Percentiles rank a stretch among this genome's conserved stretches.
Conservation (phyloP, 2,329 filamentous ascomycete species). For the Didymellaceae sp. region DNA sequence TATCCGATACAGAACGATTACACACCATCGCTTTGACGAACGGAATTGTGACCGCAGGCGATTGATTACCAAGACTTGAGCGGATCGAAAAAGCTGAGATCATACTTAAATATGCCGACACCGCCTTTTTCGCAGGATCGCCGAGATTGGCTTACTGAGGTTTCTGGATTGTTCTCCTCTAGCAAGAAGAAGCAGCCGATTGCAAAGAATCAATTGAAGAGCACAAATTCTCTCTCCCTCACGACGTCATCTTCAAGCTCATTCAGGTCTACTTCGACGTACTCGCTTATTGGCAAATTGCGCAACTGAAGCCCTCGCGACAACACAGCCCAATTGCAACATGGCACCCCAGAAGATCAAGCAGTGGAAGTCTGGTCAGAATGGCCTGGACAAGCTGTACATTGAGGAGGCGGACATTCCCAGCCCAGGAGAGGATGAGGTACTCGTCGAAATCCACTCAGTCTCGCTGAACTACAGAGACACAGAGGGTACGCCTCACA, state of each 20-base stretch:
- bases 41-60: not conserved
- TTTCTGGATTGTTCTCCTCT: conserved; percentile 35
- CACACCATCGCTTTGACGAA: not conserved
- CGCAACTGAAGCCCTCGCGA: conserved; percentile 16
- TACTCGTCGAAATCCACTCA: conserved; percentile 59
- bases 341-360: conserved; percentile 42
- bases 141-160: conserved; percentile 45
- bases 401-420: conserved; percentile 45
- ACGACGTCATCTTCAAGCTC: conserved; percentile 12
- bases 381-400: conserved; percentile 52
- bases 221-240: conserved; percentile 15
- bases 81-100: conserved; percentile 1
- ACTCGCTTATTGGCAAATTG: conserved; percentile 12
- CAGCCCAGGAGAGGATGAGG: conserved; percentile 49
- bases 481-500: conserved; percentile 48
- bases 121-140: conserved; percentile 46
- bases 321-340: conserved; percentile 12
- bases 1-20: conserved; percentile 5
- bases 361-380: conserved; percentile 53
- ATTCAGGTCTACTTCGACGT: conserved; percentile 15
- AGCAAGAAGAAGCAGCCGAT: conserved; percentile 29
- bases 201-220: conserved; percentile 15
- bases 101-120: conserved; percentile 38
- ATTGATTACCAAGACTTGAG: conserved; percentile 12
- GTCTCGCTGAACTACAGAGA: conserved; percentile 63